Percentiles rank a stretch among this genome's conserved stretches.
phyloP scores from a whole-genome alignment of 345 rosid species.

The Lepidium sativum region DNA sequence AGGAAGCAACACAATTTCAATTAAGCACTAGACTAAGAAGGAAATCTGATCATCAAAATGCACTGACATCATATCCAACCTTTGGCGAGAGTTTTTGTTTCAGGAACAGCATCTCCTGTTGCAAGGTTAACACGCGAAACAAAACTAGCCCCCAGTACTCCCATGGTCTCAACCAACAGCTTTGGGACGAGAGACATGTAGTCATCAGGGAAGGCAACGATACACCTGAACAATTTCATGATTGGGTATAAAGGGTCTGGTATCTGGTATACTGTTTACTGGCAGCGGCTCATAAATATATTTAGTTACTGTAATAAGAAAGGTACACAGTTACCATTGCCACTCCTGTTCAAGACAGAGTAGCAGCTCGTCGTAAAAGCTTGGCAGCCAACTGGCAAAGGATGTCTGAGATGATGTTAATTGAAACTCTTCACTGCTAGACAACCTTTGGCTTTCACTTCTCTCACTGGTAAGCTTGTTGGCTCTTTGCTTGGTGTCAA shows the following conservation, averaged over 20 bases:
- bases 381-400: conserved; percentile 85
- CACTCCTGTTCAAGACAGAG: conserved; percentile 98
- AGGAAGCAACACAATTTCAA: background rate
- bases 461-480: conserved; percentile 52
- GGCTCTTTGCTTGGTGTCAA: conserved; percentile 55
- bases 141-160: conserved; percentile 58
- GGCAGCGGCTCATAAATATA: background rate
- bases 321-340: conserved; percentile 65
- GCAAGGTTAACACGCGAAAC: conserved; percentile 80
- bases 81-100: conserved; percentile 84
- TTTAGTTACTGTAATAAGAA: background rate
- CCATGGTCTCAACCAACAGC: conserved; percentile 81
- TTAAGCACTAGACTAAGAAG: background rate
- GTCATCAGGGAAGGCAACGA: conserved; percentile 92
- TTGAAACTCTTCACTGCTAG: conserved; percentile 41
- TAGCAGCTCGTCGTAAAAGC: conserved; percentile 85
- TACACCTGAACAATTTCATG: conserved; percentile 52
- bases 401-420: conserved; percentile 34
- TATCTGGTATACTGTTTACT: background rate
- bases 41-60: background rate
- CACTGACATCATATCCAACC: conserved; percentile 35
- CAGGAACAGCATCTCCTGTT: conserved; percentile 86
- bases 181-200: conserved; percentile 70
- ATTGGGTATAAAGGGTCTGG: background rate
- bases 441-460: conserved; percentile 47